These are phyloP conservation scores for Diutina mesorugosa DNA, from an alignment of 1,139 yeast genomes.

Conservation along the genomic window DNA sequence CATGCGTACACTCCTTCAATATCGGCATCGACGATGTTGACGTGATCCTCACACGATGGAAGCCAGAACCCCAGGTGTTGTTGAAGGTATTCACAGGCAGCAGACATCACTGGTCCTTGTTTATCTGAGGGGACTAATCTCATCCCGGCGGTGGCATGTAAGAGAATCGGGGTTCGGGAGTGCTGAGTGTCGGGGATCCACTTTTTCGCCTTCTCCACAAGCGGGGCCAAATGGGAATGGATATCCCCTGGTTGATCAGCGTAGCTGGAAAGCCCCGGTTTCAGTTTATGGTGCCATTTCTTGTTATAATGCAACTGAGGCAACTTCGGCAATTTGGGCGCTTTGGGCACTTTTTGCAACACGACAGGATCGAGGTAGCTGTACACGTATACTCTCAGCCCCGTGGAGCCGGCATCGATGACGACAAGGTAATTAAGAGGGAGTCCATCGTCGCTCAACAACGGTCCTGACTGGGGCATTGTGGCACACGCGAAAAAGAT, in stretches of 20 bases:
- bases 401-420: conserved; percentile 77
- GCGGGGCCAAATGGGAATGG: conserved; percentile 45
- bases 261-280: conserved; percentile 59
- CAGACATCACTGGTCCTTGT: conserved; percentile 36
- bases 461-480: background rate
- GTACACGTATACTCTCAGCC: conserved; percentile 65
- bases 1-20: conserved; percentile 76
- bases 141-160: conserved; percentile 79
- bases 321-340: conserved; percentile 8
- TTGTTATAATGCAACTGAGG: conserved; percentile 33
- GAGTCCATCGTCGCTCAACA: background rate
- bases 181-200: conserved; percentile 60
- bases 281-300: conserved; percentile 47
- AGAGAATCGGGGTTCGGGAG: conserved; percentile 59
- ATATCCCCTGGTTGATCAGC: conserved; percentile 36
- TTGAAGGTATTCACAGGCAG: conserved; percentile 44
- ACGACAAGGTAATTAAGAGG: conserved; percentile 60
- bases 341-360: background rate
- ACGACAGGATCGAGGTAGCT: conserved; percentile 42
- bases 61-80: conserved; percentile 43
- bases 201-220: conserved; percentile 41
- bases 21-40: conserved; percentile 64
- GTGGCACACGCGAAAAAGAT: background rate
- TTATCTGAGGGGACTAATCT: conserved; percentile 45
- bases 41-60: conserved; percentile 45